Evolutionary conservation across 306 rosid species (phyloP).

Genomic region (Pterocarpus macrocarpus): DNA sequence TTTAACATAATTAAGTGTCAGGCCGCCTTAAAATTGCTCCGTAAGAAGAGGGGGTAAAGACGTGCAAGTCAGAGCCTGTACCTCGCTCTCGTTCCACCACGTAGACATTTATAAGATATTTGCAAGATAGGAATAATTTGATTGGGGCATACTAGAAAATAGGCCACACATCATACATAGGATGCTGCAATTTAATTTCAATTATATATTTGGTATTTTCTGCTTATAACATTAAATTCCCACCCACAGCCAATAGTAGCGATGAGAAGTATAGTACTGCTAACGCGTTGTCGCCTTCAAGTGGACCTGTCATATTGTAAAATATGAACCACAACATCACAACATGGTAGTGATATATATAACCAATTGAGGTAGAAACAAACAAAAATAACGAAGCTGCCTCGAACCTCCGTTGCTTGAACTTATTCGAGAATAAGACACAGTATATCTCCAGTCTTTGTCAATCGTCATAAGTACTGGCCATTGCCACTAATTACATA

Average conservation of each 20-base stretch:
- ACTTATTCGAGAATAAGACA: conserved; percentile 46
- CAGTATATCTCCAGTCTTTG: conserved; percentile 29
- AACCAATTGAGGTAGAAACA: conserved; percentile 42
- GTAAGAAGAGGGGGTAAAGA: no score
- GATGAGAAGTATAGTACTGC: not conserved
- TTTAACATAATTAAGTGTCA: no score
- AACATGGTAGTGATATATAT: not conserved
- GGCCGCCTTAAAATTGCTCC: no score
- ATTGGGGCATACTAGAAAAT: not conserved
- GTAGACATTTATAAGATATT: no score
- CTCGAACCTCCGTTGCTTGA: conserved; percentile 59
- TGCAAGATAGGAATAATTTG: not conserved
- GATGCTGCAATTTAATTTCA: not conserved
- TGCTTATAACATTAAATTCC: not conserved
- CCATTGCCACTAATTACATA: not conserved
- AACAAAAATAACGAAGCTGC: conserved; percentile 70
- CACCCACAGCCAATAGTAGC: not conserved
- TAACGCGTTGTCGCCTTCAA: not conserved
- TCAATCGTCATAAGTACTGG: conserved; percentile 13
- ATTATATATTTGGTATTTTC: not conserved
- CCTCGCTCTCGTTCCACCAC: no score
- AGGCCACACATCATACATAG: not conserved
- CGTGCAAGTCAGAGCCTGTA: no score
- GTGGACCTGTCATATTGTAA: not conserved
- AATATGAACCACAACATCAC: not conserved